Base-by-base conservation (phyloP, 495 filamentous ascomycete genomes). In the Aspergillus hancockii region DNA sequence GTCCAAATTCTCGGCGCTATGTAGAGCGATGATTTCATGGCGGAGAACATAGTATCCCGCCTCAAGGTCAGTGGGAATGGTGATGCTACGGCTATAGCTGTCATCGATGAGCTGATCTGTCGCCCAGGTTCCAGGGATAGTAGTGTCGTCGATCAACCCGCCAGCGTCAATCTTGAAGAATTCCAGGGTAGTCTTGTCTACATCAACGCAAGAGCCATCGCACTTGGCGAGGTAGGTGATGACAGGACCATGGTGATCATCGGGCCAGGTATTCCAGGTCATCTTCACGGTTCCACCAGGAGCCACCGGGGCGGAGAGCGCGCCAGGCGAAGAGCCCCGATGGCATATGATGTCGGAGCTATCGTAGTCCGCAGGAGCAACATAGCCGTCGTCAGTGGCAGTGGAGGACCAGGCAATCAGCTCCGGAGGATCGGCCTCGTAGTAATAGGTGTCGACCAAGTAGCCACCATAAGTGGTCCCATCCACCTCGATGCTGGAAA, bases 21-120 rank as follows among this genome's bases (percentile, higher is more conserved):
- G 89, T 14, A 93, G 83, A n/a, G 85, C 89, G 52, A 92, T 88
- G 64, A 92, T 87, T 72, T 93, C 90, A 68, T 91, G 88, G 28
- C 90, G 88, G 41, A 93, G 76, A 57, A 93, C 85, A 65, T 91
- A 93, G 77, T 88, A 86, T 38, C 89, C 89, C 13, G 86, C 63
- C 23, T 79, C 83, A 52, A 92, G 81, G 66, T 72, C 71, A 34
- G 74, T 64, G 31, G 90, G 90, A 66, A 93, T 88, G 47, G 83
- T 85, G 52, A 91, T 81, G 54, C 83, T 80, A 81, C 84, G 87
- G 62, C 78, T 84, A 78, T 84, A 85, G 81, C 86, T 85, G 77
- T 86, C 84, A 58, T 74, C 71, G 67, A 86, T 85, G 50, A 94
- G 79, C 8, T 79, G 63, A 67, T 93, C 88, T n/a, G 84, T 71